Conservation (phyloP, 2,329 filamentous ascomycete species). For the Geoglossum cookeanum region DNA sequence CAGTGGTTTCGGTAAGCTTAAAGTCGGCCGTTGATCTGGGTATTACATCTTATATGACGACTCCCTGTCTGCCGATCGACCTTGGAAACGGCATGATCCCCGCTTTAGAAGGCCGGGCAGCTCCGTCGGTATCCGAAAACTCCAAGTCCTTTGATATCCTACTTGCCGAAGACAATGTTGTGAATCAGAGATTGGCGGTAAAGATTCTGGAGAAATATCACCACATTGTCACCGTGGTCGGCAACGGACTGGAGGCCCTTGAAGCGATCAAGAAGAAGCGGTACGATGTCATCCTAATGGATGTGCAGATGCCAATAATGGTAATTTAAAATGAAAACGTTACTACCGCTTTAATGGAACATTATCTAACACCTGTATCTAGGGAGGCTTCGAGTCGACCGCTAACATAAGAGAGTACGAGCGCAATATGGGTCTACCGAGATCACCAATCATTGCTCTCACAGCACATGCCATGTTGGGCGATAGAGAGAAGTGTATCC, state of each 20-base stretch:
- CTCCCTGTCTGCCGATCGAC: slow-evolving; percentile 83
- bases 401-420: slow-evolving; percentile 94
- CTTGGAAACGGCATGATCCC: slow-evolving; percentile 92
- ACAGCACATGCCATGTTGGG: slow-evolving; percentile 98
- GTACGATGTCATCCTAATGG: slow-evolving; percentile 96
- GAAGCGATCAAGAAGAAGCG: slow-evolving; percentile 81
- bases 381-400: slow-evolving; percentile 93
- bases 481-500: slow-evolving; percentile 92
- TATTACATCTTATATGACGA: slow-evolving; percentile 98
- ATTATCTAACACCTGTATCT: slow-evolving; percentile 19
- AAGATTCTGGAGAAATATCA: slow-evolving; percentile 97
- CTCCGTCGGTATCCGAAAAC: slow-evolving; percentile 79
- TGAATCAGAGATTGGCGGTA: slow-evolving; percentile 89
- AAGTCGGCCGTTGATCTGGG: slow-evolving; percentile 88
- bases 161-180: slow-evolving; percentile 88
- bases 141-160: slow-evolving; percentile 91
- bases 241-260: slow-evolving; percentile 84
- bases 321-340: slow-evolving; percentile 26
- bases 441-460: slow-evolving; percentile 88
- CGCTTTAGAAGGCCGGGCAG: slow-evolving; percentile 79
- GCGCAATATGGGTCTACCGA: slow-evolving; percentile 54
- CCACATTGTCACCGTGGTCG: slow-evolving; percentile 77
- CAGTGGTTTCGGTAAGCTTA: slow-evolving; percentile 73
- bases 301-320: slow-evolving; percentile 99
- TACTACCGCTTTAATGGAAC: slow-evolving; percentile 7